phyloP scores from a whole-genome alignment of 2,329 filamentous ascomycete species.

The Colletotrichum sp. region DNA sequence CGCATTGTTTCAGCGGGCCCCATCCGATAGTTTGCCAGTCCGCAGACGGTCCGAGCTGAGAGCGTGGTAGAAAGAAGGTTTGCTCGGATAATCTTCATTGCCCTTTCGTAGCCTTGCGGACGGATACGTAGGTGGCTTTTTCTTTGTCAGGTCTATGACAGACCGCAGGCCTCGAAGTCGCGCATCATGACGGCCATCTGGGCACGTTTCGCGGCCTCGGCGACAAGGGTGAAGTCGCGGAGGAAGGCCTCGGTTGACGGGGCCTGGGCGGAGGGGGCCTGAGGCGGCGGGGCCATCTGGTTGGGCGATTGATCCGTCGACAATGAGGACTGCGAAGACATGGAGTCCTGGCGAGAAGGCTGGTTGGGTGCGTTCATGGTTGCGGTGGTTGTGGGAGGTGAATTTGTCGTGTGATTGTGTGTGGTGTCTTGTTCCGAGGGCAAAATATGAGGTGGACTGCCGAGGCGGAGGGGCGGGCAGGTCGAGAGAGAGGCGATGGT shows the following conservation, averaged over 20 bases:
- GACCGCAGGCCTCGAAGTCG: conserved; percentile 77
- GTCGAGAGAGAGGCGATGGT: not conserved
- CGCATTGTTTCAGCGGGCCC: conserved; percentile 12
- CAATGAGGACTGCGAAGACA: conserved; percentile 28
- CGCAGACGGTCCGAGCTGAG: not conserved
- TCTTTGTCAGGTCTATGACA: conserved; percentile 41
- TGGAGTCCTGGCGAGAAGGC: conserved; percentile 10
- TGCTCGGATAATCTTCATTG: not conserved
- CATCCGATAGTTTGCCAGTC: not conserved
- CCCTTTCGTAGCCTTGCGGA: not conserved
- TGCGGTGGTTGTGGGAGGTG: not conserved
- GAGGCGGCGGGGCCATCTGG: conserved; percentile 24
- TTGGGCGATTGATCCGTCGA: conserved; percentile 34
- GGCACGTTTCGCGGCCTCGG: conserved; percentile 91
- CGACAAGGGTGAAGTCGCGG: conserved; percentile 82
- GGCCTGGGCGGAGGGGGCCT: conserved; percentile 30
- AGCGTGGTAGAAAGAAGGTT: not conserved
- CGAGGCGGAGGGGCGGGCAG: not conserved
- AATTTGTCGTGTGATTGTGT: not conserved
- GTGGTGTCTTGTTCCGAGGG: not conserved
- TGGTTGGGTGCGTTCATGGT: conserved; percentile 23
- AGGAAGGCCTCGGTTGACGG: conserved; percentile 66
- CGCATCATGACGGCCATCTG: conserved; percentile 89
- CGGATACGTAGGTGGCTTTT: not conserved
- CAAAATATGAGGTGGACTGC: not conserved